Base-by-base conservation (phyloP, 2,329 filamentous ascomycete species). In the Cladosporium austrohemisphaericum region DNA sequence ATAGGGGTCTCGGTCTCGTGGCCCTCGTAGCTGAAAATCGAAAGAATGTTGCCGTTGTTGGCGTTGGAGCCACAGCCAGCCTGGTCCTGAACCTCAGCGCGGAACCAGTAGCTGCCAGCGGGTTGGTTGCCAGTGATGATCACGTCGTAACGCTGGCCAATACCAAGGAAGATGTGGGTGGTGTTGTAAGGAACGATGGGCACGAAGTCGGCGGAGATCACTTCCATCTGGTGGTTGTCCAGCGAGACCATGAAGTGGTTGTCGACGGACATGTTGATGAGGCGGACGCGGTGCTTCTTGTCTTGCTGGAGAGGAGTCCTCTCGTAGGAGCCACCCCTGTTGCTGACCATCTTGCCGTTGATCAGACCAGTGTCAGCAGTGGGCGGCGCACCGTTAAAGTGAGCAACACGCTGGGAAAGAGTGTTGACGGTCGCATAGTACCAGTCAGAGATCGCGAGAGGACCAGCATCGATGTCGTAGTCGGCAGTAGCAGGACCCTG, bases 401-500 rank as follows among this genome's bases (percentile, higher is more conserved):
- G 57, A 57, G 69, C 53, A 55, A 64, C 55, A 58, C 62, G 37
- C 58, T 56, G 32, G 60, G 60, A 53, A 3, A 58, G 55, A 5
- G 55, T 53, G 49, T 53, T 57, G 32, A 63, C 56, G 18, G 58
- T 59, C 16, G 51, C 55, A 49, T 65, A 65, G 53, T 63, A 53
- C 82, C 82, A 87, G 59, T 88, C 84, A 13, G 73, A 76, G 7
- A 85, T 62, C 23, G 82, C 71, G 1, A 85, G 57, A 10, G 74
- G 66, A 4, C 84, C 83, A 0, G 84, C 68, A 58, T 87, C 84
- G 43, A 77, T 71, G 51, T 87, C 81, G 57, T 84, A 85, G 57
- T 80, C 72, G n/a, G 74, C 70, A 3, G 76, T 75, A 0, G 75
- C 72, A 0, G 81, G 81, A 0, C 81, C 82, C 46, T 83, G 73